Evolutionary conservation across 2,329 filamentous ascomycete genomes (phyloP).

Genomic region (Phaeosphaeria sp.): DNA sequence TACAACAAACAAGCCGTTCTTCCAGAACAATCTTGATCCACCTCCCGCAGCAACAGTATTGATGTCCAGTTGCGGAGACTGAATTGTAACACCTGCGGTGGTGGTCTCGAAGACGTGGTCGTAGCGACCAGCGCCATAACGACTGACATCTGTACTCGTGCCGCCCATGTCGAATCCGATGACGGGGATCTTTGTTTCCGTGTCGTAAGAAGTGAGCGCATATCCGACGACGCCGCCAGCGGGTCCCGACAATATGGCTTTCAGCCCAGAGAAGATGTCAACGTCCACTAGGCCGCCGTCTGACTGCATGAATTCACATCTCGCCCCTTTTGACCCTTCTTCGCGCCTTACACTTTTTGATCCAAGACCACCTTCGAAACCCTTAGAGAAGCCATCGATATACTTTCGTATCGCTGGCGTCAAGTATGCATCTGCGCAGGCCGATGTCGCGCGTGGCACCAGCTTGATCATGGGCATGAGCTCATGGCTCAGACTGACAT

Average conservation of each 20-base stretch:
- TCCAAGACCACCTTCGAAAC: conserved; percentile 82
- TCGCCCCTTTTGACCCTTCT: conserved; percentile 69
- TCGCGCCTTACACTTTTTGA: conserved; percentile 74
- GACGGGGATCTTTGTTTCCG: conserved; percentile 79
- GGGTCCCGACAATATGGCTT: conserved; percentile 86
- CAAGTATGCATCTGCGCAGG: conserved; percentile 80
- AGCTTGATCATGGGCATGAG: conserved; percentile 91
- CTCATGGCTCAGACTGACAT: conserved; percentile 81
- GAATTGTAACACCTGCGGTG: conserved; percentile 69
- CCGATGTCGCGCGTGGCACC: conserved; percentile 76
- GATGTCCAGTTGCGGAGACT: conserved; percentile 66
- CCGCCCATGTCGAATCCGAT: conserved; percentile 98
- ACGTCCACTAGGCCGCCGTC: conserved; percentile 77
- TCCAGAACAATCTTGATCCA: conserved; percentile 83
- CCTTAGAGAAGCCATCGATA: conserved; percentile 76
- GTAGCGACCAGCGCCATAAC: conserved; percentile 84
- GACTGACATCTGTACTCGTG: conserved; percentile 88
- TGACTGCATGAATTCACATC: conserved; percentile 96
- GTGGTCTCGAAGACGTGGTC: conserved; percentile 96
- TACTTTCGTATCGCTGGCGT: conserved; percentile 82
- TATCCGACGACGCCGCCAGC: conserved; percentile 95
- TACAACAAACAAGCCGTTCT: conserved; percentile 87
- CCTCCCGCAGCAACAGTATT: conserved; percentile 94
- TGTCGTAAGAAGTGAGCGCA: conserved; percentile 88
- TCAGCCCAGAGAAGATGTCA: conserved; percentile 81